phyloP scores from a whole-genome alignment of 768 basidiomycete genomes.

The Lactifluus subvellereus region DNA sequence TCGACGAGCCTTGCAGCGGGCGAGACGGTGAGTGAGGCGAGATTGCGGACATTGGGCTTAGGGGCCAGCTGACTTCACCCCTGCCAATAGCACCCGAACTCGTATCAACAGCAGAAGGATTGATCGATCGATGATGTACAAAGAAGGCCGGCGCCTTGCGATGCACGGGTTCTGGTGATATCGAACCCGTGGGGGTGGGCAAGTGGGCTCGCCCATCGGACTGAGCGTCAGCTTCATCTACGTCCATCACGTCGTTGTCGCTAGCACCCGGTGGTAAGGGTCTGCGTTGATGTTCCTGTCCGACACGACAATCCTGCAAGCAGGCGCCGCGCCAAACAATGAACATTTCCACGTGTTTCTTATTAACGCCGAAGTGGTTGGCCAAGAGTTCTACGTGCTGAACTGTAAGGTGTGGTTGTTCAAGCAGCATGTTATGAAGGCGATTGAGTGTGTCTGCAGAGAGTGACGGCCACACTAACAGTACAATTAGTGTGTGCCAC shows the following conservation, averaged over 20 bases:
- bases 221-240: background rate
- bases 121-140: background rate
- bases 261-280: background rate
- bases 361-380: slow-evolving; percentile 5
- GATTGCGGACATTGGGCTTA: background rate
- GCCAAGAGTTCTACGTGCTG: slow-evolving; percentile 8
- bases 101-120: background rate
- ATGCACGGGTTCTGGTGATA: slow-evolving; percentile 8
- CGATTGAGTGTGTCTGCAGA: slow-evolving; percentile 6
- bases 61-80: background rate
- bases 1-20: background rate
- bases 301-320: background rate
- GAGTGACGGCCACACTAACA: slow-evolving; percentile 14
- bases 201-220: background rate
- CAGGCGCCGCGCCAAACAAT: slow-evolving; percentile 1
- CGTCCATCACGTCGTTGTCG: background rate
- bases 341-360: slow-evolving; percentile 10
- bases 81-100: too few species aligned
- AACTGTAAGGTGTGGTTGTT: slow-evolving; percentile 4
- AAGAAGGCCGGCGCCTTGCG: background rate
- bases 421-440: slow-evolving; percentile 8
- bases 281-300: background rate
- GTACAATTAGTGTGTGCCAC: background rate
- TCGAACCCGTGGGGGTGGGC: slow-evolving; percentile 6
- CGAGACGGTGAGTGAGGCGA: background rate